Evolutionary conservation across 305 asterid genomes (phyloP), one percentile per base, ranked within the genome.

Genomic region (Fraxinus sp.): DNA sequence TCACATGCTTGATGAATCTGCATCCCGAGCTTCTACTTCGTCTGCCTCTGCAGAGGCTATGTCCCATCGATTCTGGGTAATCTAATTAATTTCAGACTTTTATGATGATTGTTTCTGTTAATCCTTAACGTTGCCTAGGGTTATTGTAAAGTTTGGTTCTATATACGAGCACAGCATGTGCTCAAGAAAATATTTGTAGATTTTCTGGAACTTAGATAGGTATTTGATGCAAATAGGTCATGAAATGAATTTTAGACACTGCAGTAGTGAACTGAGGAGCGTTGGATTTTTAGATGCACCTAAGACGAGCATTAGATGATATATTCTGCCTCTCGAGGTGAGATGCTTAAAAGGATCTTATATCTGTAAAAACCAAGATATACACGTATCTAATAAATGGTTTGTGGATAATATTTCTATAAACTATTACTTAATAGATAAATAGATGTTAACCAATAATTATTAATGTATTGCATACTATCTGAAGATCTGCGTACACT

Each of bases 31-130:
- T 59, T 85, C 95, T 1, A 82, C 92, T 26, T 81, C 90, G 5
- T 28, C 90, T 8, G 86, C 85, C 30, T 89, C 94, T 2, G 84
- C 92, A 0, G 97, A 90, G 90, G 90, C 91, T 20, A 75, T 93
- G 87, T 97, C 98, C n/a, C 98, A 95, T 90, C 92, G 99, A 73
- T 97, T 90, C 78, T 97, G 98, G 99, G 99, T 97, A 92, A 78
- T 80, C 11, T 28, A 62, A 73, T 35, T 82, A 32, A 24, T 71
- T 72, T 32, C 76, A 28, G 37, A 64, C 68, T 46, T 18, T 79
- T 46, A 64, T 44, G 64, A 30, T 83, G 76, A 57, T 66, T 30
- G 5, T 14, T 71, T 62, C 16, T 32, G 39, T 72, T 66, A 70
- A 81, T 84, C 70, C 57, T 32, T 77, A 37, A 57, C 22, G 32